A percentile compares a stretch with the other conserved stretches of the same genome.
Evolutionary conservation across 108 stramenopile genomes (phyloP).

Genomic region (Discostella stelligeroides): DNA sequence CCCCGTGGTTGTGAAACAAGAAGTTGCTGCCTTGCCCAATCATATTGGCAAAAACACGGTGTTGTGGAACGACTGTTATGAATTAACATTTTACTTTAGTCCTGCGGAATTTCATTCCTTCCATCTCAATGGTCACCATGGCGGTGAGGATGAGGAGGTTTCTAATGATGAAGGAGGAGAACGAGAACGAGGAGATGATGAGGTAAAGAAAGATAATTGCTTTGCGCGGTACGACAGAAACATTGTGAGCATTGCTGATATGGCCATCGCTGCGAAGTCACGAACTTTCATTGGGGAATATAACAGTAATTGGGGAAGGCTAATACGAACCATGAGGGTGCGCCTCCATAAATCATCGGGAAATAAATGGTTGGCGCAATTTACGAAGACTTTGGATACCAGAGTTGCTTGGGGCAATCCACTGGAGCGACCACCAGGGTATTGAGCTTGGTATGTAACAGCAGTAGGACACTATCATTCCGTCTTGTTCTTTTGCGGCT

Average conservation of each 20-base stretch:
- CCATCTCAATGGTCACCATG: no score
- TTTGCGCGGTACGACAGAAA: slow-evolving; percentile 41
- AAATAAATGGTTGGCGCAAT: not conserved
- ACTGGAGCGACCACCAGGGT: no score
- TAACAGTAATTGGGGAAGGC: slow-evolving; percentile 53
- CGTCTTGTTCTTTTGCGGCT: no score
- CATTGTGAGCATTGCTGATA: slow-evolving; percentile 48
- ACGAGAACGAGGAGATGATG: no score
- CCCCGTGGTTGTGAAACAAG: slow-evolving; percentile 30
- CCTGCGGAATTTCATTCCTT: slow-evolving; percentile 25
- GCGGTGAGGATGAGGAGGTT: slow-evolving; percentile 18
- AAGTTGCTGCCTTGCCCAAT: slow-evolving; percentile 30
- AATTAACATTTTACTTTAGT: slow-evolving; percentile 43
- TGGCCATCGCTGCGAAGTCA: slow-evolving; percentile 26
- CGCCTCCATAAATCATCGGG: slow-evolving; percentile 4
- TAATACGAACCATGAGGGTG: slow-evolving; percentile 26
- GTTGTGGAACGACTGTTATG: slow-evolving; percentile 33
- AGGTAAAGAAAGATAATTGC: slow-evolving; percentile 43
- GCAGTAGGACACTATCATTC: no score
- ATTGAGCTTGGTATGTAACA: no score
- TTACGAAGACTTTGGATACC: slow-evolving; percentile 18
- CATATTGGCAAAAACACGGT: slow-evolving; percentile 1
- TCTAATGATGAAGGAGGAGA: slow-evolving; percentile 16
- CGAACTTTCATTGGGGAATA: slow-evolving; percentile 50
- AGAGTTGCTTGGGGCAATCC: slow-evolving; percentile 35